These are phyloP conservation scores for Fusarium globosum DNA, from an alignment of 2,329 filamentous ascomycete species.

Conservation along the genomic window DNA sequence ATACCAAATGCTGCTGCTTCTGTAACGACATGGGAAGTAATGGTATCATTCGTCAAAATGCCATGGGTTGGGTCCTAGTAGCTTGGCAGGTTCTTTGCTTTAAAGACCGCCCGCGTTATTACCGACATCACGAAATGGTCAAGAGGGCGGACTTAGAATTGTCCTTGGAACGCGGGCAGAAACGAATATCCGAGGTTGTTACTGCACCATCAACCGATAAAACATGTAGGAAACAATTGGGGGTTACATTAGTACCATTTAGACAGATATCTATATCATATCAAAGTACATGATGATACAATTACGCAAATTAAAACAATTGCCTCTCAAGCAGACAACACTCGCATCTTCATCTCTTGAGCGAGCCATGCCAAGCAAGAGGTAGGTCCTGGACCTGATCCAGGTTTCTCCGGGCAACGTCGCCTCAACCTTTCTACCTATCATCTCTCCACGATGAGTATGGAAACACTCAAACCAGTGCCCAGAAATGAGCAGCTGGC, in stretches of 20 bases:
- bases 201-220: neutral
- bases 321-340: constrained; percentile 10
- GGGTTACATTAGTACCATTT: constrained; percentile 9
- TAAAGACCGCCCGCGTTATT: constrained; percentile 35
- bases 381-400: constrained; percentile 3
- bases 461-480: constrained; percentile 4
- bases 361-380: constrained; percentile 6
- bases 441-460: constrained; percentile 17
- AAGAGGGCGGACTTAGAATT: constrained; percentile 30
- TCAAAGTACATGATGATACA: constrained; percentile 32
- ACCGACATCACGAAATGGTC: constrained; percentile 29
- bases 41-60: constrained; percentile 17
- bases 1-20: neutral
- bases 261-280: constrained; percentile 5
- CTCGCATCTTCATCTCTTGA: constrained; percentile 23
- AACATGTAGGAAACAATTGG: neutral
- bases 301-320: constrained; percentile 25
- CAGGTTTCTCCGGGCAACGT: constrained; percentile 1
- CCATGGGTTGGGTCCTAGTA: constrained; percentile 15
- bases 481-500: constrained; percentile 2
- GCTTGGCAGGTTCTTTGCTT: constrained; percentile 6
- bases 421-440: constrained; percentile 26
- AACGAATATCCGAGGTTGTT: neutral
- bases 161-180: constrained; percentile 13
- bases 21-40: constrained; percentile 1